Conservation (phyloP, 495 filamentous ascomycete species). For the Astrocystis sublimbata region DNA sequence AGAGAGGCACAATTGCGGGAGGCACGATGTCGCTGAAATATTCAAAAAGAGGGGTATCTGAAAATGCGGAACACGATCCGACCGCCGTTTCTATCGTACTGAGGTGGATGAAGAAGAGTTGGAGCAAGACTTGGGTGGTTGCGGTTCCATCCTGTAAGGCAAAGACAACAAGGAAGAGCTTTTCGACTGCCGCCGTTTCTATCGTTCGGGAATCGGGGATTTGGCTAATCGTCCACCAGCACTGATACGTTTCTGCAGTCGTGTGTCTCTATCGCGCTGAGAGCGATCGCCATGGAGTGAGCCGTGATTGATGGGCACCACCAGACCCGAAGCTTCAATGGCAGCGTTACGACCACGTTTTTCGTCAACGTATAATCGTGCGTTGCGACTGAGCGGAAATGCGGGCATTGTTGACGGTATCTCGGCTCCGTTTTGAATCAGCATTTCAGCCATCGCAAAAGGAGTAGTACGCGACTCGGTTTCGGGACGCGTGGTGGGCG, state of each 20-base stretch:
- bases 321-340: slow-evolving; percentile 36
- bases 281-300: slow-evolving; percentile 40
- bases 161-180: slow-evolving; percentile 28
- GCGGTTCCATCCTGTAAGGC: slow-evolving; percentile 26
- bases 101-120: slow-evolving; percentile 34
- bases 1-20: slow-evolving; percentile 26
- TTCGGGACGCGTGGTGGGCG: slow-evolving; percentile 27
- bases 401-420: slow-evolving; percentile 72
- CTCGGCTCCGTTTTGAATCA: slow-evolving; percentile 92
- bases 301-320: slow-evolving; percentile 22
- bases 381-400: slow-evolving; percentile 73
- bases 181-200: slow-evolving; percentile 41
- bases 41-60: slow-evolving; percentile 34
- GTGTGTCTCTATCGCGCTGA: slow-evolving; percentile 53
- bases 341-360: slow-evolving; percentile 60
- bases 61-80: slow-evolving; percentile 36
- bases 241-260: slow-evolving; percentile 63
- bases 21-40: slow-evolving; percentile 29
- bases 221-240: slow-evolving; percentile 61
- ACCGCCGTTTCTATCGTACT: slow-evolving; percentile 40
- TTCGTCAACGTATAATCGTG: slow-evolving; percentile 80
- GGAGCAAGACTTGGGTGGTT: slow-evolving; percentile 26
- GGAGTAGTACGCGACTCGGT: slow-evolving; percentile 43
- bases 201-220: slow-evolving; percentile 56
- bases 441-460: slow-evolving; percentile 88